A percentile compares a stretch with the other conserved stretches of the same genome.
Conservation (phyloP, 306 rosid species). For the barrel medic (Medicago truncatula) region MtrunA17r5.0-ANR NC_053044.1:37038501-37039000, state of each 20-base stretch:
- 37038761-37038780: neutral
- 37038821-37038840: slow-evolving; percentile 4
- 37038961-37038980: slow-evolving; percentile 2
- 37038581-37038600: neutral
- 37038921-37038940: neutral
- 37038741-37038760: neutral
- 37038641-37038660: neutral
- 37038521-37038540: slow-evolving; percentile 49
- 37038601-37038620: slow-evolving; percentile 8
- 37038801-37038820: slow-evolving; percentile 23
- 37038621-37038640: neutral
- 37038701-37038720: slow-evolving; percentile 5
- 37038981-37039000: slow-evolving; percentile 11
- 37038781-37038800: neutral
- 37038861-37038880: slow-evolving; percentile 2
- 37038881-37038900: neutral
- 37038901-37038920: neutral
- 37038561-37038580: neutral
- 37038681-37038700: neutral
- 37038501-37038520: slow-evolving; percentile 62
- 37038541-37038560: slow-evolving; percentile 40
- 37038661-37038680: slow-evolving; percentile 2
- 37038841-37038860: neutral
- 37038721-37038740: slow-evolving; percentile 6
- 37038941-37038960: neutral